phyloP scores from a whole-genome alignment of 2,329 filamentous ascomycete species.

The Penicillium sp. region DNA sequence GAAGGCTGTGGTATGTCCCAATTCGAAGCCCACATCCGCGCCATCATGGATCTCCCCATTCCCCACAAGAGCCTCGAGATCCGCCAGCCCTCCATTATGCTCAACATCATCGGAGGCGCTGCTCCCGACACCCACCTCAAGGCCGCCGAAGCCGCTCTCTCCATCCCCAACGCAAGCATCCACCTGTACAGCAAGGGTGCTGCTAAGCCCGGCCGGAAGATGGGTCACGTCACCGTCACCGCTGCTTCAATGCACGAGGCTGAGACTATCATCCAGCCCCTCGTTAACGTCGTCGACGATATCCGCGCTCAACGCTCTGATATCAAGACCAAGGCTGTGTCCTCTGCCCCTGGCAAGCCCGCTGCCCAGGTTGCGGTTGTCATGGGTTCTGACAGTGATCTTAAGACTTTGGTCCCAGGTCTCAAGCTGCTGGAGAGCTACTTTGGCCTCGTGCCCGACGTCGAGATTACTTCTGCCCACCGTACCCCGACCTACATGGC shows the following conservation, averaged over 20 bases:
- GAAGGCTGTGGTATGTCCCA: constrained; percentile 88
- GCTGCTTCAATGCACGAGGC: constrained; percentile 66
- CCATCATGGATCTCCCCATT: constrained; percentile 73
- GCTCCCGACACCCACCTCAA: constrained; percentile 62
- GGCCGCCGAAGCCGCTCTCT: constrained; percentile 57
- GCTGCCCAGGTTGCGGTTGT: constrained; percentile 45
- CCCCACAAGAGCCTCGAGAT: constrained; percentile 49
- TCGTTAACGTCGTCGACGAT: constrained; percentile 74
- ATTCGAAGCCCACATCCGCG: constrained; percentile 83
- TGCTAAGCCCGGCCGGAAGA: constrained; percentile 85
- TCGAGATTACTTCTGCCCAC: constrained; percentile 56
- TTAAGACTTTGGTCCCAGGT: constrained; percentile 46
- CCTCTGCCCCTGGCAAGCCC: constrained; percentile 33
- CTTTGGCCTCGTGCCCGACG: constrained; percentile 46
- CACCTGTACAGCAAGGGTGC: constrained; percentile 90
- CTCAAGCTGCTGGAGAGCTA: constrained; percentile 45
- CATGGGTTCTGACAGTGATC: constrained; percentile 52
- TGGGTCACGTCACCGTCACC: constrained; percentile 87
- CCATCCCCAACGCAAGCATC: constrained; percentile 61
- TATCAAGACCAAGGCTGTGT: constrained; percentile 34
- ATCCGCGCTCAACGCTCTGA: constrained; percentile 63
- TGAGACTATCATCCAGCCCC: constrained; percentile 65
- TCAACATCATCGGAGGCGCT: constrained; percentile 58
- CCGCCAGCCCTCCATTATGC: constrained; percentile 53
- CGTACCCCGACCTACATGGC: constrained; percentile 71